Base-by-base conservation (phyloP, 352 stramenopile genomes). In the Globisporangium emineosum region DNA sequence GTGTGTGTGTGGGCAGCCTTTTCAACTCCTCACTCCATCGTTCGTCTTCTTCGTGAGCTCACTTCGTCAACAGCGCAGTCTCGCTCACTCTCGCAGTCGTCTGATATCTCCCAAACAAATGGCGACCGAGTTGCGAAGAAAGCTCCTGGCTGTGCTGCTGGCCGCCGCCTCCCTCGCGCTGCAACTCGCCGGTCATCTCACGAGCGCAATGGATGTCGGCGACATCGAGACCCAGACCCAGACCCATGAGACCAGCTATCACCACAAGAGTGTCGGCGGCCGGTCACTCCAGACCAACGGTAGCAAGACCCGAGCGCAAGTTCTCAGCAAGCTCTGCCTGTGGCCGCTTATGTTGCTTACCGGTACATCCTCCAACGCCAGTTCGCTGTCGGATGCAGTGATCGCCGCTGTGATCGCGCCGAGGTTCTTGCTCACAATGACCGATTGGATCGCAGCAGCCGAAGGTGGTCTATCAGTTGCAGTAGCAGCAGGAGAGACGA, bases 341-440 rank as follows among this genome's bases (percentile, higher is more conserved):
- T 21, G 12, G 29, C 17, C 17, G 29, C 25, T 57, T 19, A 32
- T 57, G 29, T 29, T 57, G 27, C 17, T 57, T n/a, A n/a, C n/a
- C n/a, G n/a, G n/a, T 17, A 17, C 8, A 10, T 27, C 51, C 2
- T n/a, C 51, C 2, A n/a, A 57, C 25, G 42, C 29, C 6, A 27
- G 27, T 2, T 25, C 51, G 3, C 12, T 27, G 5, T n/a, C 17
- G 7, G 29, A 42, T 25, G 51, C 27, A 3, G 51, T 43, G 1
- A 19, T 57, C 51, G 29, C 17, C 9, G 19, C 19, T 7, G 51
- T 43, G 29, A 30, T 57, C 19, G 35, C 51, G 8, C 8, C 29
- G 17, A 57, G 51, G 51, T 57, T 57, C 17, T 19, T 57, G 17
- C 1, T 57, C 29, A 43, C 51, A 29, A 57, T 57, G 19, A 19